Evolutionary conservation across 2,329 filamentous ascomycete genomes (phyloP), one percentile per base, ranked within the genome.

Genomic region (Mycosphaerelloides madeirae): DNA sequence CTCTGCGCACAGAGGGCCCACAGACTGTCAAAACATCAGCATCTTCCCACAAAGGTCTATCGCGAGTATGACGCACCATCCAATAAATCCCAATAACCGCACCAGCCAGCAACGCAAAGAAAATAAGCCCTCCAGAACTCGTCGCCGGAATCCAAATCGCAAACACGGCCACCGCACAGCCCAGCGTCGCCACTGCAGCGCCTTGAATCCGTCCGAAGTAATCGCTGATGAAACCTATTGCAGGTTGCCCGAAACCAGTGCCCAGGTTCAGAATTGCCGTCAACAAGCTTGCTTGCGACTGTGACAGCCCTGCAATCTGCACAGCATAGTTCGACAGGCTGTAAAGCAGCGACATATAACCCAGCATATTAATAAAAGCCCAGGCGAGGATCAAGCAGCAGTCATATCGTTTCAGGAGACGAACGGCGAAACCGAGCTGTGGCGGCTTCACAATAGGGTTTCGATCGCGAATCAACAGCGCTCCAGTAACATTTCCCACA

Each of bases 11-110:
- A 72, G 55, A 5, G 68, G 67, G 6, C 62, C 64, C 40, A 71
- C 63, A 9, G 67, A n/a, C n/a, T n/a, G n/a, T n/a, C n/a, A n/a
- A n/a, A n/a, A 66, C 62, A 32, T 38, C 25, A 11, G n/a, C 14
- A 29, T 33, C 12, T 13, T 13, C 18, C 25, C 6, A 20, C 15
- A 18, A 8, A 25, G 35, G 38, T 31, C 13, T 15, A 19, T 54
- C 53, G 43, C 46, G 67, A n/a, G n/a, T n/a, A n/a, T n/a, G n/a
- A n/a, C n/a, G n/a, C n/a, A n/a, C 66, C 59, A 69, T 69, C 72
- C 73, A 77, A 49, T 74, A 75, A 0, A 70, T 65, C 0, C 75
- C 74, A 20, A 73, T 55, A 6, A 71, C 67, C 5, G 67, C 66
- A 2, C 74, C 74, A 41, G 61, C 60, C 0, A 72, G 25, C 7